Conservation (phyloP, 1,284 basidiomycete species). For the Cryptococcus sp. region DNA sequence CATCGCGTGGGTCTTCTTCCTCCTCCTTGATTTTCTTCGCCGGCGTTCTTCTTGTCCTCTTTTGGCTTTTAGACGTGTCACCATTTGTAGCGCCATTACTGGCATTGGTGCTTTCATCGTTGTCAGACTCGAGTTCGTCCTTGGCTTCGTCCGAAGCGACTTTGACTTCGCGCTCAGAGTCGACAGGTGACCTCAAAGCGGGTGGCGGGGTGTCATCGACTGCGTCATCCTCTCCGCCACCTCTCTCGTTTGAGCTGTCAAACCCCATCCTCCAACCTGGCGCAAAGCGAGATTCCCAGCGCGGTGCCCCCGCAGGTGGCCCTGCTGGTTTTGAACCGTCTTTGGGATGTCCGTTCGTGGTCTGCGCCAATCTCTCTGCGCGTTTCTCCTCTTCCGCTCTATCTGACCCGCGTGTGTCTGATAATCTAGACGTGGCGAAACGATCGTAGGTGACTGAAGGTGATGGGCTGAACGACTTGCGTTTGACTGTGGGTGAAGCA, state of each 20-base stretch:
- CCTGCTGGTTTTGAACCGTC: slow-evolving; percentile 3
- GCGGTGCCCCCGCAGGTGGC: slow-evolving; percentile 1
- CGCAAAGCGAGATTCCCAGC: slow-evolving; percentile 19
- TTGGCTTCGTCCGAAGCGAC: slow-evolving; percentile 7
- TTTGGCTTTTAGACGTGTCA: slow-evolving; percentile 3
- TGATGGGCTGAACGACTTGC: slow-evolving; percentile 4
- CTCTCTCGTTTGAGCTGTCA: slow-evolving; percentile 42
- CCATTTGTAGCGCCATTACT: slow-evolving; percentile 4
- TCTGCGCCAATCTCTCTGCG: slow-evolving; percentile 5
- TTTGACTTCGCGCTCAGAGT: neutral
- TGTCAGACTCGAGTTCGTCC: slow-evolving; percentile 23
- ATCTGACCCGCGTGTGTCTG: slow-evolving; percentile 28
- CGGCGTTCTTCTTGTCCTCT: slow-evolving; percentile 11
- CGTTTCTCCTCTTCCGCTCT: slow-evolving; percentile 19
- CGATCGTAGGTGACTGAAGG: slow-evolving; percentile 24
- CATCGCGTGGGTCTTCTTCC: slow-evolving; percentile 14
- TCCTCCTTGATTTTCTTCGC: slow-evolving; percentile 23
- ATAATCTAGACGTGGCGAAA: slow-evolving; percentile 24
- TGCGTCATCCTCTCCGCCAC: slow-evolving; percentile 28
- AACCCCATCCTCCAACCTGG: slow-evolving; percentile 36
- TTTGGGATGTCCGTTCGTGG: slow-evolving; percentile 3
- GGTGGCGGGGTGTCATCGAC: slow-evolving; percentile 18
- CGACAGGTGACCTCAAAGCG: neutral
- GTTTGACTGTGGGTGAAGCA: slow-evolving; percentile 4
- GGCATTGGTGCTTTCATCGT: slow-evolving; percentile 2